These are phyloP conservation scores for Rhizoctonia solani DNA, from an alignment of 1,284 basidiomycete genomes.

Conservation along the genomic window DNA sequence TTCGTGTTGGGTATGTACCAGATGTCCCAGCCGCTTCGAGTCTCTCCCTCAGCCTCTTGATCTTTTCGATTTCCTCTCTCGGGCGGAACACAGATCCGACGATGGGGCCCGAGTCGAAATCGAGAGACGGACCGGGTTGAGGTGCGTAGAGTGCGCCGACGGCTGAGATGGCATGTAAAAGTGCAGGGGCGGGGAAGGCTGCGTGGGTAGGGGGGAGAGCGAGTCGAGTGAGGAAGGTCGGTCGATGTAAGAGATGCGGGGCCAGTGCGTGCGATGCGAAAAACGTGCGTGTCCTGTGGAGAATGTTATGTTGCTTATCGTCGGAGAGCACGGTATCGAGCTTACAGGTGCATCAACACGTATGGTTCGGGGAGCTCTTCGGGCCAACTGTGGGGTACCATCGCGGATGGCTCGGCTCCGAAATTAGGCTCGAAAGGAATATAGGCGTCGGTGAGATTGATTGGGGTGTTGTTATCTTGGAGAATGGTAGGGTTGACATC, in stretches of 20 bases:
- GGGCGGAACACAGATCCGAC: conserved; percentile 29
- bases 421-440: neutral
- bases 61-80: conserved; percentile 17
- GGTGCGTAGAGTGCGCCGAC: conserved; percentile 46
- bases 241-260: conserved; percentile 45
- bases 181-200: conserved; percentile 47
- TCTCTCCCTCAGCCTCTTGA: conserved; percentile 8
- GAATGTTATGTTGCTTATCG: neutral
- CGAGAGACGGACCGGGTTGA: conserved; percentile 19
- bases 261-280: conserved; percentile 46
- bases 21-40: conserved; percentile 12
- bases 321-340: neutral
- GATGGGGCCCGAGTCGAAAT: conserved; percentile 31
- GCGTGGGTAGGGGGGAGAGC: conserved; percentile 48
- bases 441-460: neutral
- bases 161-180: conserved; percentile 50
- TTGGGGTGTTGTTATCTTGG: neutral
- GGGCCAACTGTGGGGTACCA: conserved; percentile 27
- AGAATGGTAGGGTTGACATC: too few species aligned
- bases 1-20: conserved; percentile 5
- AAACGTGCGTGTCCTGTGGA: conserved; percentile 44
- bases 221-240: conserved; percentile 46
- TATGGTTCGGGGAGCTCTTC: conserved; percentile 27
- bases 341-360: conserved; percentile 27
- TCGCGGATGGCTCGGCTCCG: neutral